Base-by-base conservation (phyloP, 2,329 filamentous ascomycete genomes). In the Madurella mycetomatis region DNA sequence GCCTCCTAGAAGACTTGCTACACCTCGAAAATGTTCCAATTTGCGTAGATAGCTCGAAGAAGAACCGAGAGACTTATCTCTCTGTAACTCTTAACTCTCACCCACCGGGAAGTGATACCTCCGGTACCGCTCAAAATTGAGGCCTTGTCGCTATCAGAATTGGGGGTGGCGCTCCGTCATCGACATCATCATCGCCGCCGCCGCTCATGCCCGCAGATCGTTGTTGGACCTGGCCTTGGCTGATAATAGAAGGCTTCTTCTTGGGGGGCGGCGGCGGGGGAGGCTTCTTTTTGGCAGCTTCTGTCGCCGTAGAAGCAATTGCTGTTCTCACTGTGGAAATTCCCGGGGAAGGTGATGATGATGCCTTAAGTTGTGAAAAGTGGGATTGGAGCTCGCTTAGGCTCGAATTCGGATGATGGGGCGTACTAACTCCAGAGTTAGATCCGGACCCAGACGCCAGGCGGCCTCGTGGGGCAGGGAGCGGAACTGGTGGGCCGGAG, bases 351-450 rank as follows among this genome's bases (percentile, higher is more conserved):
- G 30, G 78, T 75, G 69, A 90, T 15, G 50, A 49, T 1, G 55
- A 32, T 15, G 53, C 31, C 15, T 43, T 51, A 7, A 60, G 49
- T 8, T 41, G 48, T 3, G 56, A 43, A 19, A 61, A 90, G 34
- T 85, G 80, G 19, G 82, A 81, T 65, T 89, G 86, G 0, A 92
- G 73, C 64, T 88, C 84, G 59, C 76, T 82, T 54, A 90, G 70
- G 43, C 85, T 82, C 25, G 19, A 13, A 72, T 65, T 18, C 25
- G 25, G 7, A 25, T 7, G 25, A 25, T 25, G 25, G 25, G 25
- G 4, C 25, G 7, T 25, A 25, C 25, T 7, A 25, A 25, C 25
- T 25, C 25, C 25, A 7, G 25, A 25, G 25, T 7, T 25, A 7
- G 25, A 7, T 7, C 3, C 25, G 7, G 25, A 25, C 25, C 25